A percentile compares a stretch with the other conserved stretches of the same genome.
Conservation (phyloP, 2,329 filamentous ascomycete genomes). For the Xylaria hypoxylon region DNA sequence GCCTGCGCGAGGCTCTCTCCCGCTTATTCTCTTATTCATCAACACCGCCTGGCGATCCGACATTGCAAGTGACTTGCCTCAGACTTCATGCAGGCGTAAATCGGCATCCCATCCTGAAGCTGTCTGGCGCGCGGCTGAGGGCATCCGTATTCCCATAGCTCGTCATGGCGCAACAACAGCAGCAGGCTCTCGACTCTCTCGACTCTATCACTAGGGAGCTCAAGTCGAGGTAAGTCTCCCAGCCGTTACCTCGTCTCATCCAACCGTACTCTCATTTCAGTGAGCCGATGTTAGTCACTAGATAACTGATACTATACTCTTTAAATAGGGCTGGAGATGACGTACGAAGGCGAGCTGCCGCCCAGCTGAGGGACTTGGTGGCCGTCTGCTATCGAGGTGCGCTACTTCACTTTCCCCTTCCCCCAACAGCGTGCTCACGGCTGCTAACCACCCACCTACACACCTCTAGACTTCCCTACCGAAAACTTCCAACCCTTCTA, state of each 20-base stretch:
- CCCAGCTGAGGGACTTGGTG: slow-evolving; percentile 67
- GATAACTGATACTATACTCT: slow-evolving; percentile 22
- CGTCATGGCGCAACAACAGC: slow-evolving; percentile 59
- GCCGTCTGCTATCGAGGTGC: slow-evolving; percentile 66
- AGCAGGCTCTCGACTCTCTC: slow-evolving; percentile 66
- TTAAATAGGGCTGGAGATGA: slow-evolving; percentile 59
- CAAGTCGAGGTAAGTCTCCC: slow-evolving; percentile 61
- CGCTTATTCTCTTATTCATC: background rate
- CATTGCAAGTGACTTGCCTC: slow-evolving; percentile 41
- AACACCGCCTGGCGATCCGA: slow-evolving; percentile 39
- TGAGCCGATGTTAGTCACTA: background rate
- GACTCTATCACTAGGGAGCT: slow-evolving; percentile 67
- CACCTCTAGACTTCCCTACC: slow-evolving; percentile 74
- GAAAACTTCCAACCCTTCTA: slow-evolving; percentile 78
- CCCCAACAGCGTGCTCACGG: background rate
- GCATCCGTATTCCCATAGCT: slow-evolving; percentile 36
- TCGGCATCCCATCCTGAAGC: slow-evolving; percentile 45
- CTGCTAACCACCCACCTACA: slow-evolving; percentile 31
- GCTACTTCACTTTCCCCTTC: slow-evolving; percentile 31
- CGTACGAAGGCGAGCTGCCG: slow-evolving; percentile 63
- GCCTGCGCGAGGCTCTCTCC: background rate
- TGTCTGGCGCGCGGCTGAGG: slow-evolving; percentile 49
- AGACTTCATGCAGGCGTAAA: slow-evolving; percentile 45
- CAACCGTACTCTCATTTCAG: background rate
- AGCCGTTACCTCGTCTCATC: background rate